phyloP scores from a whole-genome alignment of 148 eudicot genomes.

The Silene conica region DNA sequence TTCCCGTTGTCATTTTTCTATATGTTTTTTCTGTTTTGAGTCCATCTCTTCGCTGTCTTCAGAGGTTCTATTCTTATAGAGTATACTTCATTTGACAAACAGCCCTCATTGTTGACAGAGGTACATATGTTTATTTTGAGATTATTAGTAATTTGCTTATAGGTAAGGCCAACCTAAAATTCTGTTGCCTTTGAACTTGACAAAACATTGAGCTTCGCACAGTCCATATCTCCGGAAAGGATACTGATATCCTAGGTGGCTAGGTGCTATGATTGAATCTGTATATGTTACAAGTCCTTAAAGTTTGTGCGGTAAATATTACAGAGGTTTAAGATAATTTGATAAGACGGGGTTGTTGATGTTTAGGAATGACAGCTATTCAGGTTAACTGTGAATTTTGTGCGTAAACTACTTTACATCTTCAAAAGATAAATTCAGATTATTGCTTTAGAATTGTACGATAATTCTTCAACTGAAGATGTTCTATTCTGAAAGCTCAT shows the following conservation, averaged over 20 bases:
- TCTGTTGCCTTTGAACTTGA: neutral
- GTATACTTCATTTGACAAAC: neutral
- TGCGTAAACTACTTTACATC: neutral
- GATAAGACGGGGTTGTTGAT: neutral
- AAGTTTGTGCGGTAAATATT: neutral
- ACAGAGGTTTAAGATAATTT: neutral
- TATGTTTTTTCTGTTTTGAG: neutral
- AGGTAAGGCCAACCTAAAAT: neutral
- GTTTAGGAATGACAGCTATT: neutral
- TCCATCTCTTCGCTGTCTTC: constrained; percentile 1
- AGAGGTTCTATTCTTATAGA: neutral
- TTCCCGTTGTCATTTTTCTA: constrained; percentile 3
- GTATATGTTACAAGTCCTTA: neutral
- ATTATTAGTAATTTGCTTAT: neutral
- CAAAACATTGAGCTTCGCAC: neutral
- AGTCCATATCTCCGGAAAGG: neutral
- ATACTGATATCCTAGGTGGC: neutral
- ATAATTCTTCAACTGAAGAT: neutral
- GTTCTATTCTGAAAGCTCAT: neutral
- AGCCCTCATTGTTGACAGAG: neutral
- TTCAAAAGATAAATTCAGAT: neutral
- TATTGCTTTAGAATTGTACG: neutral
- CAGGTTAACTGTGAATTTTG: neutral
- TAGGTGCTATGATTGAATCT: neutral
- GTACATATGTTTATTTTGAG: neutral